Conservation (phyloP, 2,329 filamentous ascomycete genomes). For the Arthrobotrys entomopaga region DNA sequence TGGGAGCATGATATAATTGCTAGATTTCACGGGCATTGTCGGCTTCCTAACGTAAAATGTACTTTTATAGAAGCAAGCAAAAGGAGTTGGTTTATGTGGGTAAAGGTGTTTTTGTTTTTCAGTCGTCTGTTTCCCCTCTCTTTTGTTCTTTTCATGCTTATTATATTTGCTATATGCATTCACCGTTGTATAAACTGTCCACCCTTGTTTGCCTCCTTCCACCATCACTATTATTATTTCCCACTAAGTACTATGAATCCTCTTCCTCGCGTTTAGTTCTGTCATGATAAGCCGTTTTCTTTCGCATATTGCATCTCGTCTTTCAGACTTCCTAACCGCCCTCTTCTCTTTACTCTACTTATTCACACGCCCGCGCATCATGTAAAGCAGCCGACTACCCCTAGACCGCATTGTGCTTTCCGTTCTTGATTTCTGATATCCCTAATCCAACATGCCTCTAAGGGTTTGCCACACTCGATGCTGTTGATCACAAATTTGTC, state of each 20-base stretch:
- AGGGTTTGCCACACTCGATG: no score
- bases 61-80: constrained; percentile 55
- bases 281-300: neutral
- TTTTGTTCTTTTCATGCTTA: neutral
- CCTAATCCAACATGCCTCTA: constrained; percentile 18
- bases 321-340: neutral
- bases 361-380: neutral
- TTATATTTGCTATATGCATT: constrained; percentile 3
- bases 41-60: constrained; percentile 48
- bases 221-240: neutral
- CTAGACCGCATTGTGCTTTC: constrained; percentile 47
- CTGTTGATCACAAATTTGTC: no score
- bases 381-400: constrained; percentile 54
- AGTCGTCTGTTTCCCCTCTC: constrained; percentile 11
- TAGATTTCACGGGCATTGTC: constrained; percentile 44
- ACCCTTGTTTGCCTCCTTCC: neutral
- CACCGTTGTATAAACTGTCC: neutral
- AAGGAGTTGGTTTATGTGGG: constrained; percentile 54
- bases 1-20: constrained; percentile 28
- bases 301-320: neutral
- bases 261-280: neutral
- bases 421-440: constrained; percentile 37
- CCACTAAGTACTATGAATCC: neutral
- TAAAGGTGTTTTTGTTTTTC: constrained; percentile 36
- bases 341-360: constrained; percentile 6